Evolutionary conservation across 2,329 filamentous ascomycete species (phyloP), one percentile per base, ranked within the genome.

Genomic region (Fusarium praegraminearum): DNA sequence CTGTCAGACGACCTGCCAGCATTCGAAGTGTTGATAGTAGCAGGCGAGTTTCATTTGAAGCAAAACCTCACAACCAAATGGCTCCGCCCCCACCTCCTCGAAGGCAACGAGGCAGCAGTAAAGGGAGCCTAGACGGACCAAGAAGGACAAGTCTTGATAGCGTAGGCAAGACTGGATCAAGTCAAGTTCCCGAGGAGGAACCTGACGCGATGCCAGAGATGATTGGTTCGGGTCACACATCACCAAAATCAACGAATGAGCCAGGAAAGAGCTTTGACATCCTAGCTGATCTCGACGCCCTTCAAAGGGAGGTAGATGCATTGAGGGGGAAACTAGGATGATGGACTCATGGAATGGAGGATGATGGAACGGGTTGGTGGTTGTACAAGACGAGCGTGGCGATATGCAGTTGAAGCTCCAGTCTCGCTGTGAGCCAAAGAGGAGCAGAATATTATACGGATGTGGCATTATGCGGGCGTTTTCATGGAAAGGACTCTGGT

Each of bases 241-340:
- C 70, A 62, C 71, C 63, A 44, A 62, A 67, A 46, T 57, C 60
- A 26, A 61, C 69, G 58, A 36, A 67, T 33, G 68, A 74, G 54
- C 12, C 73, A 20, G 76, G 79, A 71, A 76, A 82, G 75, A 76
- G 82, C 59, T 69, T 81, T 43, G 87, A 92, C 74, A 93, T 94
- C 62, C 78, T 95, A 70, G 91, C 91, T 2, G 91, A 94, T 76
- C 79, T 95, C 57, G 86, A 88, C 47, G 89, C 89, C 24, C 79
- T 95, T 67, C 91, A 93, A 79, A 86, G 86, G 75, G 92, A 95
- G 75, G 91, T 95, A 40, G 91, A 95, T 79, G 91, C 87, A 6
- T 75, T 91, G 45, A 75, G 79, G 54, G 80, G 79, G 22, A 76
- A 78, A 70, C 36, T 78, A 45, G 63, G 64, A 30, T 78, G 70